phyloP scores from a whole-genome alignment of 352 stramenopile genomes.

The Thalassiosira sp. region DNA sequence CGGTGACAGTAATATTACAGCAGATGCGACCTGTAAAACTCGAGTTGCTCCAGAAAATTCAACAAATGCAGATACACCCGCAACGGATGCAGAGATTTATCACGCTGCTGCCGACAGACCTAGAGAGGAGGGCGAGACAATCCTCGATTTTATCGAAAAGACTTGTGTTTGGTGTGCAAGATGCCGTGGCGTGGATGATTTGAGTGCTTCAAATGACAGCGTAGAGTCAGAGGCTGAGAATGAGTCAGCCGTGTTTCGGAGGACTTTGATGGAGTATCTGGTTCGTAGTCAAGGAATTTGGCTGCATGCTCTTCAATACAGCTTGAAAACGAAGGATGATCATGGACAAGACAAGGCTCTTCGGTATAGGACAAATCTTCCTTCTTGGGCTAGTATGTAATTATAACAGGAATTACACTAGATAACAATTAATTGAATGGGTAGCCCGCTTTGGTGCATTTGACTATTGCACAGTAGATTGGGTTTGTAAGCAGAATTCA shows the following conservation, averaged over 20 bases:
- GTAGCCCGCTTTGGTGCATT: too few species aligned
- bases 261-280: slow-evolving; percentile 74
- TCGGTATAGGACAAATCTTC: slow-evolving; percentile 47
- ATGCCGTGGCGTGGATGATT: slow-evolving; percentile 32
- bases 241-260: slow-evolving; percentile 25
- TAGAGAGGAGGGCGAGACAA: slow-evolving; percentile 58
- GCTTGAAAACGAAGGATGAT: slow-evolving; percentile 38
- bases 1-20: slow-evolving; percentile 9
- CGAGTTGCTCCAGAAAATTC: slow-evolving; percentile 23
- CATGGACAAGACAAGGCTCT: slow-evolving; percentile 24
- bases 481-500: too few species aligned
- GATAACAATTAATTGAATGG: not conserved
- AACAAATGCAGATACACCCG: slow-evolving; percentile 66
- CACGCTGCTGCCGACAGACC: slow-evolving; percentile 35
- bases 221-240: slow-evolving; percentile 4
- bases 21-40: too few species aligned
- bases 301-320: slow-evolving; percentile 80
- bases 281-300: slow-evolving; percentile 77
- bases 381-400: slow-evolving; percentile 34
- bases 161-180: slow-evolving; percentile 82
- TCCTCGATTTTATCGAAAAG: slow-evolving; percentile 75
- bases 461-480: too few species aligned
- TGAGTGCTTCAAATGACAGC: slow-evolving; percentile 21
- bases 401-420: too few species aligned
- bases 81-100: slow-evolving; percentile 69